phyloP scores from a whole-genome alignment of 371 early-diverging fungal genomes.

The Zancudomyces culisetae region DNA sequence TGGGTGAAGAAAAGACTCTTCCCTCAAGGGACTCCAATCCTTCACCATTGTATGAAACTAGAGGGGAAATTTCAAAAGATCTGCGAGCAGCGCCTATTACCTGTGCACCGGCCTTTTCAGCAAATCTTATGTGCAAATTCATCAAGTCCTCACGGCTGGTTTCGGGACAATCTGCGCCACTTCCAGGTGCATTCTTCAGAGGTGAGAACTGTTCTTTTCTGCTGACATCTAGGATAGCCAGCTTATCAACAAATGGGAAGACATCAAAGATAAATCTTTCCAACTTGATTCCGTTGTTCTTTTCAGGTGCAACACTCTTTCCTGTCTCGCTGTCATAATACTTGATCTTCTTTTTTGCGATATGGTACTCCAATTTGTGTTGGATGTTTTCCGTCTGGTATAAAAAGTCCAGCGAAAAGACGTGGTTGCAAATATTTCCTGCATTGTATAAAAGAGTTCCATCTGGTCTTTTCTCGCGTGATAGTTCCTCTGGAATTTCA shows the following conservation, averaged over 20 bases:
- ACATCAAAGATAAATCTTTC: slow-evolving; percentile 95
- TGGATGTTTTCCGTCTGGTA: slow-evolving; percentile 63
- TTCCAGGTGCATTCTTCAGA: slow-evolving; percentile 90
- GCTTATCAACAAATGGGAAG: slow-evolving; percentile 63
- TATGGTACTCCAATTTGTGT: slow-evolving; percentile 70
- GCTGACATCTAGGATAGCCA: slow-evolving; percentile 82
- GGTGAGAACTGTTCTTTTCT: slow-evolving; percentile 92
- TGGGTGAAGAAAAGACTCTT: slow-evolving; percentile 6
- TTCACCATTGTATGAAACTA: slow-evolving; percentile 87
- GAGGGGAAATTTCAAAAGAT: slow-evolving; percentile 67
- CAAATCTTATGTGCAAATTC: slow-evolving; percentile 64
- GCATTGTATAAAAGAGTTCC: slow-evolving; percentile 64
- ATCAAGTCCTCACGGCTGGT: slow-evolving; percentile 77
- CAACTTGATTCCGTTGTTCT: slow-evolving; percentile 87
- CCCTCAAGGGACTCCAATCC: slow-evolving; percentile 54
- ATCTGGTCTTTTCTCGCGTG: slow-evolving; percentile 32
- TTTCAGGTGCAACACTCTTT: slow-evolving; percentile 44
- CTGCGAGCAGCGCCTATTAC: slow-evolving; percentile 27
- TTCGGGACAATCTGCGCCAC: slow-evolving; percentile 76
- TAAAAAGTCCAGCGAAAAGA: slow-evolving; percentile 83
- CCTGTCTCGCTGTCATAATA: slow-evolving; percentile 63
- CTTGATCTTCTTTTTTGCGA: slow-evolving; percentile 94
- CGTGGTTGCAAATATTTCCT: slow-evolving; percentile 96
- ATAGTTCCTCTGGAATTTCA: slow-evolving; percentile 61
- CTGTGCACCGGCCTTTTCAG: slow-evolving; percentile 68